These are phyloP conservation scores for Arthrobotrys conoides DNA, from an alignment of 2,329 filamentous ascomycete species.

Conservation along the genomic window DNA sequence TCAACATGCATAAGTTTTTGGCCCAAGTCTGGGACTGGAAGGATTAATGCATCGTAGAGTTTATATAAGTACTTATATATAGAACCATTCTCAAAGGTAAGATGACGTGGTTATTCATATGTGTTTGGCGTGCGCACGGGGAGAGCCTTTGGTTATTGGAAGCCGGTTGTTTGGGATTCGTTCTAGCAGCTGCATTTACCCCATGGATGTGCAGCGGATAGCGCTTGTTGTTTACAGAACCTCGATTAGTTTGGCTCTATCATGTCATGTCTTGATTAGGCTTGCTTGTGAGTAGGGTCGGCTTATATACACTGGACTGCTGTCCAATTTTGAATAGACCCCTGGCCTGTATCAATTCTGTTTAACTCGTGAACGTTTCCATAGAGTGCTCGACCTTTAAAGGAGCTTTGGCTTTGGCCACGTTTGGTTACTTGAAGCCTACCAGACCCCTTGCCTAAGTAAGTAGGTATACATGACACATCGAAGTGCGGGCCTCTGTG, in stretches of 20 bases:
- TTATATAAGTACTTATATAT: not conserved
- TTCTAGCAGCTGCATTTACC: slow-evolving; percentile 37
- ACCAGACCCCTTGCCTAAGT: too few species aligned
- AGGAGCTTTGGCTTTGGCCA: not conserved
- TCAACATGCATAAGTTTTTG: slow-evolving; percentile 97
- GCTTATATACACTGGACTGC: slow-evolving; percentile 9
- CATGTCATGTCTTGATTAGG: not conserved
- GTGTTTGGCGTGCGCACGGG: slow-evolving; percentile 7
- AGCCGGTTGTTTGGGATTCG: slow-evolving; percentile 19
- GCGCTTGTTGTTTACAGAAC: slow-evolving; percentile 13
- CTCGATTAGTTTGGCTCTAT: slow-evolving; percentile 8
- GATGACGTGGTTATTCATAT: slow-evolving; percentile 14
- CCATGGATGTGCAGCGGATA: slow-evolving; percentile 32
- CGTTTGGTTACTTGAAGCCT: too few species aligned
- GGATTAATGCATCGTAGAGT: slow-evolving; percentile 68
- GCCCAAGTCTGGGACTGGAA: slow-evolving; percentile 98
- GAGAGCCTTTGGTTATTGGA: slow-evolving; percentile 19
- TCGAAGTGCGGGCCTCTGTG: too few species aligned
- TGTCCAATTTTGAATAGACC: not conserved
- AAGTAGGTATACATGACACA: too few species aligned
- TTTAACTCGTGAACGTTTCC: not conserved
- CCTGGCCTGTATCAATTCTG: not conserved
- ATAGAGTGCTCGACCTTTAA: too few species aligned
- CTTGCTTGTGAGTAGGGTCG: slow-evolving; percentile 10
- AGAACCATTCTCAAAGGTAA: slow-evolving; percentile 5